These are phyloP conservation scores for Usnea hakonensis DNA, from an alignment of 495 filamentous ascomycete species.

Conservation along the genomic window DNA sequence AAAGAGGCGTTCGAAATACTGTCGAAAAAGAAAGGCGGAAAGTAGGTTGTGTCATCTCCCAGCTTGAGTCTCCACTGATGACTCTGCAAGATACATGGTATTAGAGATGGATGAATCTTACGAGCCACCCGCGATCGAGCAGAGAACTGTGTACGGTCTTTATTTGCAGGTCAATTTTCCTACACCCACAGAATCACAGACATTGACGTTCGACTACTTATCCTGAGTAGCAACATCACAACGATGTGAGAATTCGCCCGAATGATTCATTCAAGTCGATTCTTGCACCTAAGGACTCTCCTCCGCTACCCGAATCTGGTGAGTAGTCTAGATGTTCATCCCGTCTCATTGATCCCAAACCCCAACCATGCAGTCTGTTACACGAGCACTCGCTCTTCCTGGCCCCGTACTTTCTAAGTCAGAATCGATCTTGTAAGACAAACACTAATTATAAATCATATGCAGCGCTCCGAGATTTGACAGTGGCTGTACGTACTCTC, in stretches of 20 bases:
- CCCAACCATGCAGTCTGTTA: background rate
- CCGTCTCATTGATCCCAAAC: too few species aligned
- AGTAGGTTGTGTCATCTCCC: constrained; percentile 34
- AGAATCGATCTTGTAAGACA: background rate
- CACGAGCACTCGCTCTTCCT: background rate
- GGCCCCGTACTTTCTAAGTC: background rate
- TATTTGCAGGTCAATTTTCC: constrained; percentile 46
- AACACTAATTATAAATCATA: background rate
- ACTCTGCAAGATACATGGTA: constrained; percentile 34
- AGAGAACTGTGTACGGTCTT: constrained; percentile 80
- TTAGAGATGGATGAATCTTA: constrained; percentile 87
- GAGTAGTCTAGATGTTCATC: background rate
- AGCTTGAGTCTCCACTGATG: background rate
- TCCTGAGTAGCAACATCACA: constrained; percentile 69
- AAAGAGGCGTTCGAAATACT: constrained; percentile 81
- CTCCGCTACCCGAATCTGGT: constrained; percentile 57
- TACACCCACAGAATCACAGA: too few species aligned
- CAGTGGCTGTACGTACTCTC: constrained; percentile 52
- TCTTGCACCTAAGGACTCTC: constrained; percentile 72
- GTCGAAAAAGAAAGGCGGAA: constrained; percentile 96
- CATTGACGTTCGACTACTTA: too few species aligned
- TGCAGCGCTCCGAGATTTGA: constrained; percentile 72
- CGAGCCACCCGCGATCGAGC: constrained; percentile 66
- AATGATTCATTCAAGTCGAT: constrained; percentile 73
- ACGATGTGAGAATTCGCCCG: constrained; percentile 79